These are phyloP conservation scores for Eleusine coracana DNA, from an alignment of 176 grass and related monocot species.

Conservation along the genomic window DNA sequence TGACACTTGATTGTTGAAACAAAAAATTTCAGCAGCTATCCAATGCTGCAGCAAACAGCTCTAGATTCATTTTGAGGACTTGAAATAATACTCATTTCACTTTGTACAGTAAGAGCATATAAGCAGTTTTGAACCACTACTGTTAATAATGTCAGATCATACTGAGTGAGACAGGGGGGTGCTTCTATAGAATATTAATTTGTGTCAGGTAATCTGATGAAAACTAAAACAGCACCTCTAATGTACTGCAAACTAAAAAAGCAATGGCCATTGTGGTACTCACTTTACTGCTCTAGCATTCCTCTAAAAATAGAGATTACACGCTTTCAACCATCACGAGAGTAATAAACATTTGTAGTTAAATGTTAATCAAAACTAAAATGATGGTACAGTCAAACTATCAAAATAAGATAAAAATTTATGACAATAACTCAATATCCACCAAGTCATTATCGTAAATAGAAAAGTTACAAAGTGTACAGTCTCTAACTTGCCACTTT, in stretches of 20 bases:
- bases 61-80: conserved; percentile 14
- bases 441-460: conserved; percentile 8
- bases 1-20: conserved; percentile 3
- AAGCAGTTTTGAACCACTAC: background rate
- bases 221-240: conserved; percentile 16
- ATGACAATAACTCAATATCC: conserved; percentile 30
- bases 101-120: conserved; percentile 9
- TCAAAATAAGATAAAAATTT: background rate
- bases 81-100: background rate
- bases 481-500: conserved; percentile 20
- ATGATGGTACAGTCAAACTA: background rate
- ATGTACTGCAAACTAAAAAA: conserved; percentile 7
- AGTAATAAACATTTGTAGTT: conserved; percentile 17
- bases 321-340: background rate
- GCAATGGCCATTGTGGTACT: background rate
- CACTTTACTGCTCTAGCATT: background rate
- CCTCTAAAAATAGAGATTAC: conserved; percentile 3
- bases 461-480: background rate
- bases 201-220: background rate
- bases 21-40: background rate
- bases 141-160: background rate
- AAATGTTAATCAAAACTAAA: conserved; percentile 21
- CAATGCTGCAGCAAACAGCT: conserved; percentile 12
- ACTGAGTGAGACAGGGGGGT: background rate
- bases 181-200: conserved; percentile 9